Conservation (phyloP, 257 asterid genomes). For the Craterostigma plantagineum region DNA sequence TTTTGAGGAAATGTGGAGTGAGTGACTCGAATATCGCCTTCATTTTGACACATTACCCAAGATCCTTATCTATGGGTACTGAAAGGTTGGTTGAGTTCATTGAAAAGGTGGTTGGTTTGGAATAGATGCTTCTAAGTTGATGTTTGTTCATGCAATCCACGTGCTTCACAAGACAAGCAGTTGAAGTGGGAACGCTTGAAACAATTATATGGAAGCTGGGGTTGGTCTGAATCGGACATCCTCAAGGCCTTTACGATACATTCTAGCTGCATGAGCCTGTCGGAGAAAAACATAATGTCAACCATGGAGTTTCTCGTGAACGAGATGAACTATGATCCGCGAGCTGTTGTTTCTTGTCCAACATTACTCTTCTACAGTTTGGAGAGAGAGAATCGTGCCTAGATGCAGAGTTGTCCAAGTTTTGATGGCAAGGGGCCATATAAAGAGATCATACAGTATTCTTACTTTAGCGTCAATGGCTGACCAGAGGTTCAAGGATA, state of each 20-base stretch:
- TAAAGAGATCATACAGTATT: too few relatives aligned
- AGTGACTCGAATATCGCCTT: not conserved
- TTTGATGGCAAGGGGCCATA: too few relatives aligned
- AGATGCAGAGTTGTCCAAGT: too few relatives aligned
- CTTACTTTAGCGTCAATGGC: too few relatives aligned
- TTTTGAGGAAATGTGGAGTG: not conserved
- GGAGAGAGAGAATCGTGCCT: too few relatives aligned
- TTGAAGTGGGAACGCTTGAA: constrained; percentile 4
- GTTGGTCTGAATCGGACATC: constrained; percentile 16
- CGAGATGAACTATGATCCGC: constrained; percentile 6
- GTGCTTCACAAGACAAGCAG: constrained; percentile 3
- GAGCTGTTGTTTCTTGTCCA: constrained; percentile 3
- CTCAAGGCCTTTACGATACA: constrained; percentile 6
- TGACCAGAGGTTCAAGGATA: too few relatives aligned
- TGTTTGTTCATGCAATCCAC: constrained; percentile 6
- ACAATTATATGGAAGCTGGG: constrained; percentile 12
- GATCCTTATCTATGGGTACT: not conserved
- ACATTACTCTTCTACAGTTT: too few relatives aligned
- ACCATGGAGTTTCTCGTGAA: constrained; percentile 12
- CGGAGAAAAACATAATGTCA: constrained; percentile 12
- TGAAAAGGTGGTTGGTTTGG: constrained; percentile 9
- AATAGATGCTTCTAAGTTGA: not conserved
- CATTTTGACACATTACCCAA: not conserved
- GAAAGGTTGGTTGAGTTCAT: not conserved
- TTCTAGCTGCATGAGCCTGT: constrained; percentile 13